Base-by-base conservation (phyloP, 176 grass and related monocot species). In the Cocos nucifera region DNA sequence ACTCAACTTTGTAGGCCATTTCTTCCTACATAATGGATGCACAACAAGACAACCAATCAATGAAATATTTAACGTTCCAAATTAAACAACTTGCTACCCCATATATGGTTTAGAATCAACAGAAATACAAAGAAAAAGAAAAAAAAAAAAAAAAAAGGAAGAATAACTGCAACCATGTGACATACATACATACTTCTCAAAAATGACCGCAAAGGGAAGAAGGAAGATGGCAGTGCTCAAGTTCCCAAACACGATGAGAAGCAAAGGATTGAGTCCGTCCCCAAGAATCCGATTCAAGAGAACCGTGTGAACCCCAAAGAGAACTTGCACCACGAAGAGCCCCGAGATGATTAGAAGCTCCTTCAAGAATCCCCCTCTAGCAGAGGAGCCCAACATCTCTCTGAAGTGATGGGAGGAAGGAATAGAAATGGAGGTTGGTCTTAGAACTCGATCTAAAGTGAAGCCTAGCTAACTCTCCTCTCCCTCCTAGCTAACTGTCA, bases 241-340 rank as follows among this genome's bases (percentile, higher is more conserved):
- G 66, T 70, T 67, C 6, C 66, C 75, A 52, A 87, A 73, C 67
- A 56, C 53, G 57, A 79, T 61, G 67, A 87, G 52, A 71, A 87
- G 78, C 51, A 87, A 68, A 4, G 79, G 74, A 1, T 67, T 27
- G 27, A 79, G 66, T 52, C 79, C 84, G 53, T 67, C 56, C 19
- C 62, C 58, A 49, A 87, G 79, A 57, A 82, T 30, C 48, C 53
- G 25, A 25, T 72, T 21, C 79, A 87, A 73, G 71, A 79, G 72
- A 58, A 87, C 69, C 67, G 78, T 73, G 70, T 82, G 79, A 0
- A 78, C 57, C 4, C 58, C 84, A 56, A 17, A 82, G 48, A 75
- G 24, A 57, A 72, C 66, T 65, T 87, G 84, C 53, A 82, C 79
- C 3, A 56, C 75, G 17, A 87, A 16, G 26, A 82, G 68, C 20